Percentiles rank a stretch among this genome's conserved stretches.
phyloP scores from a whole-genome alignment of 176 grass and related monocot species.

The Paspalum notatum region DNA sequence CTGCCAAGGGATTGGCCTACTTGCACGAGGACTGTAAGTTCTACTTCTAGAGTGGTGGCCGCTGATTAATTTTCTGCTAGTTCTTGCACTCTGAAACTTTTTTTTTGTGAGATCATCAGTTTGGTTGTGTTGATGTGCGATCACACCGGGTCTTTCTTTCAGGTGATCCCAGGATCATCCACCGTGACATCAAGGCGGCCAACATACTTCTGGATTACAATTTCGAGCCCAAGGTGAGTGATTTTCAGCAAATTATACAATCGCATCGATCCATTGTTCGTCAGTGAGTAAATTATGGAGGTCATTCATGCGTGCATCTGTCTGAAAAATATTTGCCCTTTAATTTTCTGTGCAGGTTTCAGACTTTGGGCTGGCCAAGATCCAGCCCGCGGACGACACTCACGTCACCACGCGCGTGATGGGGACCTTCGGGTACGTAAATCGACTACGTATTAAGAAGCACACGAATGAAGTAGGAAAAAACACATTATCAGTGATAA shows the following conservation, averaged over 20 bases:
- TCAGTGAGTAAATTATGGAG: background rate
- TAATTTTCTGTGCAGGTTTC: slow-evolving; percentile 62
- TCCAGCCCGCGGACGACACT: slow-evolving; percentile 44
- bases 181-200: slow-evolving; percentile 89
- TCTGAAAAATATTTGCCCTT: background rate
- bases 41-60: slow-evolving; percentile 5
- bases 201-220: slow-evolving; percentile 85
- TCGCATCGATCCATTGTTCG: background rate
- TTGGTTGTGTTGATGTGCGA: background rate
- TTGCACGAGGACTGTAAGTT: slow-evolving; percentile 91
- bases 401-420: slow-evolving; percentile 74
- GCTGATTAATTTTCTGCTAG: background rate
- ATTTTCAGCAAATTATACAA: background rate
- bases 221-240: slow-evolving; percentile 74
- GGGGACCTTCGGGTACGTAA: slow-evolving; percentile 75
- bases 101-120: background rate
- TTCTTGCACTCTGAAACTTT: rapidly evolving
- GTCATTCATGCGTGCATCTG: background rate
- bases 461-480: background rate
- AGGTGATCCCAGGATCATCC: slow-evolving; percentile 93
- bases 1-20: slow-evolving; percentile 84
- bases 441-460: too few relatives aligned
- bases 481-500: background rate
- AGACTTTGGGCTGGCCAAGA: slow-evolving; percentile 87
- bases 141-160: background rate